These are phyloP conservation scores for Inga oerstediana DNA, from an alignment of 306 rosid species.

Conservation along the genomic window DNA sequence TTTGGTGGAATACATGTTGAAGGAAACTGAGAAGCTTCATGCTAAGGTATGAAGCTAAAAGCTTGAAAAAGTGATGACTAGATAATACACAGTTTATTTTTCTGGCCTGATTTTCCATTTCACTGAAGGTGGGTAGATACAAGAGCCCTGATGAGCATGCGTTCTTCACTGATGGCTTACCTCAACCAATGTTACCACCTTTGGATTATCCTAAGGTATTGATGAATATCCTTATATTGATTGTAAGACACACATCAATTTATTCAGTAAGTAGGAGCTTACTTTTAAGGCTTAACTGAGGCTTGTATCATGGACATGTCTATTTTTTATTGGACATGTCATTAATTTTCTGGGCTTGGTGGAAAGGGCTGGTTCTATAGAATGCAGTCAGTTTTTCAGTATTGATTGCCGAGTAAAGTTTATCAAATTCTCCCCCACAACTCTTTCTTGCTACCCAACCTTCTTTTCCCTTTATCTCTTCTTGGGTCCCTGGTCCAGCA, in stretches of 20 bases:
- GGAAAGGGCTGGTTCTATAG: neutral
- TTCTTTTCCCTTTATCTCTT: neutral
- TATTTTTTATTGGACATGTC: neutral
- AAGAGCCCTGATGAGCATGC: conserved; percentile 97
- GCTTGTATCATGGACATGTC: conserved; percentile 1
- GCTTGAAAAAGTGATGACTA: conserved; percentile 21
- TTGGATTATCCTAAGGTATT: conserved; percentile 78
- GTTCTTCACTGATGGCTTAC: conserved; percentile 74
- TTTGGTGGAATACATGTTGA: conserved; percentile 74
- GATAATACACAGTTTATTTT: conserved; percentile 1
- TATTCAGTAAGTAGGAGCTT: neutral
- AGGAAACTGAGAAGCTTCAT: conserved; percentile 91
- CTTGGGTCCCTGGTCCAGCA: neutral
- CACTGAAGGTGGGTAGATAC: conserved; percentile 79
- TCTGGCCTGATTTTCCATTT: conserved; percentile 27
- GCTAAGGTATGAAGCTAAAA: conserved; percentile 58
- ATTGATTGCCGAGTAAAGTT: neutral
- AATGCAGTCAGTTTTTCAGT: neutral
- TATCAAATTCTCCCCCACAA: neutral
- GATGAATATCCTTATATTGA: neutral
- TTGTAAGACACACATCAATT: neutral
- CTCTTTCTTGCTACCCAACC: neutral
- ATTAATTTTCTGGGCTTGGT: neutral
- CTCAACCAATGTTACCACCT: conserved; percentile 80
- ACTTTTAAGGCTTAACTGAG: neutral